Evolutionary conservation across 2,329 filamentous ascomycete species (phyloP), one percentile per base, ranked within the genome.

Genomic region (Penicillium sp.): DNA sequence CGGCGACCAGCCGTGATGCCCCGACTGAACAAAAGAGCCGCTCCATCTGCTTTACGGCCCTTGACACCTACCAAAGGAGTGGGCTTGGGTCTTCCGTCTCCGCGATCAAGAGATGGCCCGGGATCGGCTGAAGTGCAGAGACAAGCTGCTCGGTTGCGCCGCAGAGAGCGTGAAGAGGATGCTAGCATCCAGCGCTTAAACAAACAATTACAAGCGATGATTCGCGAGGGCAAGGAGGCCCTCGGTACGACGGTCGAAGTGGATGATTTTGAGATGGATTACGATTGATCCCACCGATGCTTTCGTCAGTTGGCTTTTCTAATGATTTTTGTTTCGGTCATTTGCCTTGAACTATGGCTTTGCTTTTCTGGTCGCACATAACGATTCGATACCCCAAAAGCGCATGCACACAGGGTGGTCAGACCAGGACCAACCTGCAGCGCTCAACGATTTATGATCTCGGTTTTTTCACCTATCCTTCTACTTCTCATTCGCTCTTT

Each of bases 201-300:
- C 67, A 80, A 84, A 44, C 85, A 88, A 62, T 76, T 97, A 44
- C 84, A 88, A 66, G 88, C 86, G 31, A 90, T 99, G 88, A 95
- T 99, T 49, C 81, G 86, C 2, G 87, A 97, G 71, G 94, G 92
- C 0, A 87, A 87, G 62, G 88, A 94, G 70, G 94, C 94, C 1
- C 74, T 99, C 16, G 92, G 87, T 2, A 88, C 88, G 18, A 87
- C 78, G 38, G 77, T 89, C 45, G 85, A 89, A 65, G 79, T 90
- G 41, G 80, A 83, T 36, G 74, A 74, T 24, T 69, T 74, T 34
- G 74, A 68, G 39, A 68, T 73, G 65, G 71, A 74, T 47, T 70
- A 60, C 47, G 63, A 67, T 42, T 67, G 45, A 62, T 15, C 7
- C 15, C 23, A 38, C 15, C 42, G n/a, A 28, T 16, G 12, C n/a